These are phyloP conservation scores for Exophiala alcalophila DNA, from an alignment of 2,329 filamentous ascomycete genomes.

Conservation along the genomic window DNA sequence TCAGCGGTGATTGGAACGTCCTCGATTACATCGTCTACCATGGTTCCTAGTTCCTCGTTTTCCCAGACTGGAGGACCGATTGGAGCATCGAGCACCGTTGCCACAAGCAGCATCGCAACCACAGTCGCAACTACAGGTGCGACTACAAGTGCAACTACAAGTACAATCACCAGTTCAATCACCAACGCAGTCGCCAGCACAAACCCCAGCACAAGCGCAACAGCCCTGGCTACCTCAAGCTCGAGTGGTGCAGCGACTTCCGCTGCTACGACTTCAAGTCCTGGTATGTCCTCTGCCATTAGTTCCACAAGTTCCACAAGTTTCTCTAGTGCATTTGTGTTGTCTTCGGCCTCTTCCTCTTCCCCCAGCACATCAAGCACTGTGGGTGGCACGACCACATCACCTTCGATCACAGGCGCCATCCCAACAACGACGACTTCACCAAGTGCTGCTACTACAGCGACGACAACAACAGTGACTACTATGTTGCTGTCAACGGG, in stretches of 20 bases:
- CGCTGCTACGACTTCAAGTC: slow-evolving; percentile 6
- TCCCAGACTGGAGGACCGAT: too few relatives aligned
- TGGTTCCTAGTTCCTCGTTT: too few relatives aligned
- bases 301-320: slow-evolving; percentile 12
- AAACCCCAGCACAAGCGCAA: neutral
- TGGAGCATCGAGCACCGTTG: neutral
- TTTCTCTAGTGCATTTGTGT: slow-evolving; percentile 6
- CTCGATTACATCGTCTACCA: too few relatives aligned
- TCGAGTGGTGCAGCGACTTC: slow-evolving; percentile 4
- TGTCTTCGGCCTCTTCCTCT: slow-evolving; percentile 5
- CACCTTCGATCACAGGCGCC: neutral
- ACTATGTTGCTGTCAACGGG: too few relatives aligned
- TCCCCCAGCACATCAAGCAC: neutral
- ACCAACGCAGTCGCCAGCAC: neutral
- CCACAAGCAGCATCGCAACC: neutral
- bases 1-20: neutral
- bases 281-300: slow-evolving; percentile 15
- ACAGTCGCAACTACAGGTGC: neutral
- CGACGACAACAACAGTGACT: neutral
- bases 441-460: neutral
- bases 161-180: neutral
- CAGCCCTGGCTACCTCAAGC: slow-evolving; percentile 2
- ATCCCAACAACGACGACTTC: neutral
- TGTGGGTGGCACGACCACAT: neutral
- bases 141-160: slow-evolving; percentile 3